Base-by-base conservation (phyloP, 129 eudicot species). In the sunflower (Helianthus annuus) region DNA sequence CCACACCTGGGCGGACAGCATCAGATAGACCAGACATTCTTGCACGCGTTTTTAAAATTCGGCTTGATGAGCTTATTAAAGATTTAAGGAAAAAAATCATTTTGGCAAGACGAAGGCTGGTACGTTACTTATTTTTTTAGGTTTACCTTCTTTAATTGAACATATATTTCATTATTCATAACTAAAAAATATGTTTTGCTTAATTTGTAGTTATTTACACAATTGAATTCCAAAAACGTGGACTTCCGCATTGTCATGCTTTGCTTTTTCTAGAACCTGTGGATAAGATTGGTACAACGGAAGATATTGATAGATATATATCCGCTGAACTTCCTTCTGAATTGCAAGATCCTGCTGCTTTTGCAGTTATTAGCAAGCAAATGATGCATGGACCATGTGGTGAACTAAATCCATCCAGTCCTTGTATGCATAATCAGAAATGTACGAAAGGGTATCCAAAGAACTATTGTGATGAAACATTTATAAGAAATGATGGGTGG, bases 161-260 rank as follows among this genome's bases (percentile, higher is more conserved):
- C 32, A 27, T 27, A 27, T 27, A 27, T 1, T 27, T 27, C 44
- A 39, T 39, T 1, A 4, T 4, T 39, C 7, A 3, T 39, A 39
- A 39, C 44, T 39, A 39, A 39, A 39, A 19, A 19, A 19, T 19
- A 27, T 27, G 32, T 27, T 27, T 27, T 27, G 32, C 7, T 39
- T 5, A 6, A 0, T 39, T 39, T 64, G 52, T 19, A 68, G 52
- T 49, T 68, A 68, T 68, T 32, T 68, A 68, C 24, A 68, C 46
- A 22, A 67, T 46, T 49, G 72, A 67, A 19, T 69, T 69, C 15
- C 73, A 69, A 53, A 69, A 69, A 51, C 46, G 34, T 2, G 73
- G 72, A 4, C 34, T 51, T 34, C 70, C 70, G 11, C 70, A 66
- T 66, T 66, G 70, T 40, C 40, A 66, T 22, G 71, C n/a, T 19